These are phyloP conservation scores for Gossypium schwendimanii DNA, from an alignment of 441 rosid species.

Conservation along the genomic window DNA sequence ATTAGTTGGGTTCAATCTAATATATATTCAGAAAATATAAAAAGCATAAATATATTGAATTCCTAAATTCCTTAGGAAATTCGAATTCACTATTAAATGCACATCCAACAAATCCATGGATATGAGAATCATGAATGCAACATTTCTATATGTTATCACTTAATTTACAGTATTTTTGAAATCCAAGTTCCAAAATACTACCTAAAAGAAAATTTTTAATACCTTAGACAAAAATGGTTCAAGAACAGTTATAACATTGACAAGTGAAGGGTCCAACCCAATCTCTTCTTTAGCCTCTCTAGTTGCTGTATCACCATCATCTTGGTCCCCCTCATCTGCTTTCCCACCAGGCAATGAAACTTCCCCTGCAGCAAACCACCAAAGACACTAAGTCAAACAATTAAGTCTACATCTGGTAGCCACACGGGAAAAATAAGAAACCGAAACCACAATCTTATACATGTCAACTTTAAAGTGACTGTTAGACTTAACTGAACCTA, in stretches of 20 bases:
- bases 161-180: no score
- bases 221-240: conserved; percentile 93
- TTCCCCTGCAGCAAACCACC: conserved; percentile 48
- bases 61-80: no score
- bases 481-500: not conserved
- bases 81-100: no score
- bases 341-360: conserved; percentile 94
- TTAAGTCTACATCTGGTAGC: not conserved
- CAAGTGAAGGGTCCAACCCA: conserved; percentile 83
- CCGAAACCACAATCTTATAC: not conserved
- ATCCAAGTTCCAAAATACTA: no score
- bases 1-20: no score
- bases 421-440: not conserved
- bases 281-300: conserved; percentile 93
- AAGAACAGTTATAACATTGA: conserved; percentile 57
- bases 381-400: conserved; percentile 4
- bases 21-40: no score
- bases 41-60: no score
- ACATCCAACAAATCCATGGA: no score
- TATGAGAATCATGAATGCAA: no score
- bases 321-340: conserved; percentile 67
- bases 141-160: no score
- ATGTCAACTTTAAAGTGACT: not conserved
- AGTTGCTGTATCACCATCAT: conserved; percentile 78
- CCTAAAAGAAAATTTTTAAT: not conserved